These are phyloP conservation scores for Coix lacrymajobi DNA, from an alignment of 176 grass and related monocot species.

Conservation along the genomic window DNA sequence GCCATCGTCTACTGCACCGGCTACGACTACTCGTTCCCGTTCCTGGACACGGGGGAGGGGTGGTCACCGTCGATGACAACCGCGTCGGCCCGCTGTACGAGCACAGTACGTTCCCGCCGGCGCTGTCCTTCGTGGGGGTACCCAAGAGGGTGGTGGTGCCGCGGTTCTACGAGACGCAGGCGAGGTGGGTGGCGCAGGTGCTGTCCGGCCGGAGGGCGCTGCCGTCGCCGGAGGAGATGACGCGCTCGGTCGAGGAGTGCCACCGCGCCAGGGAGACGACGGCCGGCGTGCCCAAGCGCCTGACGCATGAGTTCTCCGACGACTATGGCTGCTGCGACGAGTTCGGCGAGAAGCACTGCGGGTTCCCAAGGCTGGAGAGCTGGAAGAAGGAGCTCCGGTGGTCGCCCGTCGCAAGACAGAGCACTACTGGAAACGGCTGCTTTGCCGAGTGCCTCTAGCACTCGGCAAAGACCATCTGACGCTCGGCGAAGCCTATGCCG, in stretches of 20 bases:
- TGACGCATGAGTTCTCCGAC: neutral
- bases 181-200: conserved; percentile 35
- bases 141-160: neutral
- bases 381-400: neutral
- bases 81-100: conserved; percentile 33
- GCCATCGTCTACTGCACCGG: conserved; percentile 41
- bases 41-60: conserved; percentile 27
- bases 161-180: conserved; percentile 21
- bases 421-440: no score
- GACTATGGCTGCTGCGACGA: neutral
- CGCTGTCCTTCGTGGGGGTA: conserved; percentile 23
- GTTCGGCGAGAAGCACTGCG: neutral
- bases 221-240: conserved; percentile 28
- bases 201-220: conserved; percentile 25
- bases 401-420: neutral
- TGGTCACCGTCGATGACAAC: conserved; percentile 32
- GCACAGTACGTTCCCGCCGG: conserved; percentile 40
- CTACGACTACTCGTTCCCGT: conserved; percentile 31
- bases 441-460: no score
- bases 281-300: conserved; percentile 9
- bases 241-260: neutral
- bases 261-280: neutral
- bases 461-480: no score
- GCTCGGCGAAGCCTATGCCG: no score
- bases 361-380: neutral